Conservation (phyloP, 148 eudicot genomes). For the Nyssa sinensis region DNA sequence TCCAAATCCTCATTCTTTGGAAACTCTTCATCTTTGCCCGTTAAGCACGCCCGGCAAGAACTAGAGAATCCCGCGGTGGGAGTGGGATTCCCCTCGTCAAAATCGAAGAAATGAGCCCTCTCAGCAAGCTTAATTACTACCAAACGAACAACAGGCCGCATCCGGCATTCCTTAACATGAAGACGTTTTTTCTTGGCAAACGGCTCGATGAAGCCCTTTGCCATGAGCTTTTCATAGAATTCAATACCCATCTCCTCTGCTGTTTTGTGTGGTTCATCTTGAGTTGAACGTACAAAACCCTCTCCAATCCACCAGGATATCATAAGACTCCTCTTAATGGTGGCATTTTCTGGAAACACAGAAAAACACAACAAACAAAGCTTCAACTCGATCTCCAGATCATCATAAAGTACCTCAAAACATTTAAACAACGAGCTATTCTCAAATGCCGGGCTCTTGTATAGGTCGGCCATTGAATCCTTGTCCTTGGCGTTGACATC, state of each 20-base stretch:
- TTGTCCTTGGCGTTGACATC: not conserved
- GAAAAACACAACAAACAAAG: constrained; percentile 33
- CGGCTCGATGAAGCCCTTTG: constrained; percentile 27
- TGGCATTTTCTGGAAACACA: constrained; percentile 16
- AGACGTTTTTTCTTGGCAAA: not conserved
- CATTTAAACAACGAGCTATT: constrained; percentile 11
- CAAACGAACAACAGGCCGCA: constrained; percentile 30
- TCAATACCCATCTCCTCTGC: constrained; percentile 21
- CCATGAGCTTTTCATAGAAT: constrained; percentile 15
- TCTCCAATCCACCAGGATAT: constrained; percentile 54
- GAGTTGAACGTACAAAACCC: constrained; percentile 20
- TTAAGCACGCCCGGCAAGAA: constrained; percentile 26
- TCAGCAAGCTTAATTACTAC: constrained; percentile 20
- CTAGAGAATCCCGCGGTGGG: not conserved
- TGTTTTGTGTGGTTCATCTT: not conserved
- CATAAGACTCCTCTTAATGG: constrained; percentile 31
- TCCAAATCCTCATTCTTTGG: constrained; percentile 1
- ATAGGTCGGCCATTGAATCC: constrained; percentile 13
- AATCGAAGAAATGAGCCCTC: constrained; percentile 25
- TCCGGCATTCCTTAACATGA: constrained; percentile 20
- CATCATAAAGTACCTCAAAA: constrained; percentile 12
- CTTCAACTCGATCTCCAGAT: constrained; percentile 14
- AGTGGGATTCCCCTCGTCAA: constrained; percentile 12
- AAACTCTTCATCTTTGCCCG: constrained; percentile 9
- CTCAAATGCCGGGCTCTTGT: constrained; percentile 6